These are phyloP conservation scores for Hevea brasiliensis DNA, from an alignment of 345 rosid genomes.

Conservation along the genomic window DNA sequence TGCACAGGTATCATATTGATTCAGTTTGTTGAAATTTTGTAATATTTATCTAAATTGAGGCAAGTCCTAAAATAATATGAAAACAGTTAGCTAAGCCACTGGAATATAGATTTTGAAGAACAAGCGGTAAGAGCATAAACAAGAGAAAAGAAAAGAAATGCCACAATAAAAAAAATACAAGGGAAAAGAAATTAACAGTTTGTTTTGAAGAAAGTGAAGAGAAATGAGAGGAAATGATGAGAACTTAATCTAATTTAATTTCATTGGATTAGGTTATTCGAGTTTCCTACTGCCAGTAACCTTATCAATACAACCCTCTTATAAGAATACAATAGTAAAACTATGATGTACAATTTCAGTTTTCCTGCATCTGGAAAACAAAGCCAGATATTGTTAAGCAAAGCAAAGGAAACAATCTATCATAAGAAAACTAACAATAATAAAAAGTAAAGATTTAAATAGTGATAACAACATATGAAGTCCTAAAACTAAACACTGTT, in stretches of 20 bases:
- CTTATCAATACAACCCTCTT: too few species aligned
- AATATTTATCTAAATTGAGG: not conserved
- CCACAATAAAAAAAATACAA: not conserved
- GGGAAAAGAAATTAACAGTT: not conserved
- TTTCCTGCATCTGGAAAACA: too few species aligned
- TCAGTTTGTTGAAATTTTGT: not conserved
- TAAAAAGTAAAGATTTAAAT: too few species aligned
- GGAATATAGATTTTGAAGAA: not conserved
- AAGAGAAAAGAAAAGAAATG: not conserved
- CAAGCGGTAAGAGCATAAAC: not conserved
- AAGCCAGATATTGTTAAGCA: too few species aligned
- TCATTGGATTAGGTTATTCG: not conserved
- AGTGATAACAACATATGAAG: too few species aligned
- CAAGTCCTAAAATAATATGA: not conserved
- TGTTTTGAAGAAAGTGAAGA: not conserved
- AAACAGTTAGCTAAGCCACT: not conserved
- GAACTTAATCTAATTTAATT: not conserved
- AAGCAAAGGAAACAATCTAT: too few species aligned
- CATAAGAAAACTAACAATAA: too few species aligned
- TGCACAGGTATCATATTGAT: slow-evolving; percentile 70
- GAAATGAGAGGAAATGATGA: slow-evolving; percentile 7
- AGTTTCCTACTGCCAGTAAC: too few species aligned
- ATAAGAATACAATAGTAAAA: too few species aligned
- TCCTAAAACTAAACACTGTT: too few species aligned
- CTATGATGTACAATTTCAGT: too few species aligned